A percentile compares a stretch with the other conserved stretches of the same genome.
phyloP scores from a whole-genome alignment of 1,139 yeast species.

The Saccharomyces pastorianus region DNA sequence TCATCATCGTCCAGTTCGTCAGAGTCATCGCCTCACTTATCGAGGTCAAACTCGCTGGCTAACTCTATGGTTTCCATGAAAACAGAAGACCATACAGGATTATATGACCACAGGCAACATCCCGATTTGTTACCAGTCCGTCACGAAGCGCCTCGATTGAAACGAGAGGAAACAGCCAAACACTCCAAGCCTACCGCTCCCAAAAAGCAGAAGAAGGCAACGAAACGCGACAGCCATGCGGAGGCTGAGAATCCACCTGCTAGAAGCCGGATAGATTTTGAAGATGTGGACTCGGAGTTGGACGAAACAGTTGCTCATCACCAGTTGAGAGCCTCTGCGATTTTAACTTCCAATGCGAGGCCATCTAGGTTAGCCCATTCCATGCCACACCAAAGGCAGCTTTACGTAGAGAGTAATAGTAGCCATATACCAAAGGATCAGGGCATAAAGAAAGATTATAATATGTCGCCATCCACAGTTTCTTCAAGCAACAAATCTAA shows the following conservation, averaged over 20 bases:
- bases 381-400: constrained; percentile 12
- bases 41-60: constrained; percentile 20
- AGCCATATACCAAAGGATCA: constrained; percentile 1
- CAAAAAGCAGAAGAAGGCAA: neutral
- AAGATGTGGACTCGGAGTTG: constrained; percentile 13
- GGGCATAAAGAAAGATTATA: constrained; percentile 1
- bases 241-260: neutral
- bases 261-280: neutral
- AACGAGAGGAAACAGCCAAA: constrained; percentile 16
- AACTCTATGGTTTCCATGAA: constrained; percentile 31
- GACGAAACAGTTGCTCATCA: constrained; percentile 9
- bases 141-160: neutral
- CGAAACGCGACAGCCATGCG: neutral
- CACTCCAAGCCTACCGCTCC: neutral
- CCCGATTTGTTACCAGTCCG: constrained; percentile 29
- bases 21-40: constrained; percentile 9
- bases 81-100: constrained; percentile 37
- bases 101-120: constrained; percentile 53
- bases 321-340: constrained; percentile 3
- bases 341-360: constrained; percentile 13
- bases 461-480: neutral
- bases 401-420: neutral
- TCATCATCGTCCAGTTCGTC: constrained; percentile 1
- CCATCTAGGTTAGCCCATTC: constrained; percentile 20
- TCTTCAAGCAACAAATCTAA: neutral